phyloP scores from a whole-genome alignment of 768 basidiomycete species.

The Auriscalpium vulgare region DNA sequence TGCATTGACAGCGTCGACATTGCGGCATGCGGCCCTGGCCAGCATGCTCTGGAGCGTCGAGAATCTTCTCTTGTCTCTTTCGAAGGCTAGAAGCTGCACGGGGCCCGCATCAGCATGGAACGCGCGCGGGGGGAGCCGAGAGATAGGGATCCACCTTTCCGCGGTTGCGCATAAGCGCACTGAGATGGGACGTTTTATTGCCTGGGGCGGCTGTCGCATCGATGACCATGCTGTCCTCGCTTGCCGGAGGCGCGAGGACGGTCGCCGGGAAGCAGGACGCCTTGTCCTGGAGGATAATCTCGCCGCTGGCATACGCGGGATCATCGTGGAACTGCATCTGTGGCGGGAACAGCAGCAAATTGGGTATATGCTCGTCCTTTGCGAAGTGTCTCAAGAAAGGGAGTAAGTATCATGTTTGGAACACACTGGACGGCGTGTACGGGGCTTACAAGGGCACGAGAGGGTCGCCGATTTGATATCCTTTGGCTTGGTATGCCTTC shows the following conservation, averaged over 20 bases:
- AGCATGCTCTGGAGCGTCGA: slow-evolving; percentile 82
- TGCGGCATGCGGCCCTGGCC: slow-evolving; percentile 72
- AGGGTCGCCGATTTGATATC: slow-evolving; percentile 46
- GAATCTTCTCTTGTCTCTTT: slow-evolving; percentile 77
- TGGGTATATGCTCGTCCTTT: slow-evolving; percentile 72
- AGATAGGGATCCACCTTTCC: slow-evolving; percentile 53
- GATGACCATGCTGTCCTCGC: slow-evolving; percentile 53
- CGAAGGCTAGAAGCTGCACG: slow-evolving; percentile 75
- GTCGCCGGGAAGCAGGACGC: slow-evolving; percentile 94
- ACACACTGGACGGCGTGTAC: neutral
- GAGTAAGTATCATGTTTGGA: too few species aligned
- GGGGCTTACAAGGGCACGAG: slow-evolving; percentile 19
- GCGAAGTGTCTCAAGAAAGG: slow-evolving; percentile 46
- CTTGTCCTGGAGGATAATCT: slow-evolving; percentile 92
- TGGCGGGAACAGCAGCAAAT: slow-evolving; percentile 75
- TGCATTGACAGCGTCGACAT: slow-evolving; percentile 63
- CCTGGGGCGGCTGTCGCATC: slow-evolving; percentile 97
- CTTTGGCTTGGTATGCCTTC: slow-evolving; percentile 42
- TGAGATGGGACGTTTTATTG: slow-evolving; percentile 94
- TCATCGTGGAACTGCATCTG: slow-evolving; percentile 60
- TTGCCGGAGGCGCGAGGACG: slow-evolving; percentile 67
- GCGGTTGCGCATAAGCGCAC: slow-evolving; percentile 76
- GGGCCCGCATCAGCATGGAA: neutral
- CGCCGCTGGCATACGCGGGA: slow-evolving; percentile 64
- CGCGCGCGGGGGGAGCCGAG: neutral